These are phyloP conservation scores for Tetrahymena malaccensis DNA, from an alignment of 73 alveolate species.

Conservation along the genomic window DNA sequence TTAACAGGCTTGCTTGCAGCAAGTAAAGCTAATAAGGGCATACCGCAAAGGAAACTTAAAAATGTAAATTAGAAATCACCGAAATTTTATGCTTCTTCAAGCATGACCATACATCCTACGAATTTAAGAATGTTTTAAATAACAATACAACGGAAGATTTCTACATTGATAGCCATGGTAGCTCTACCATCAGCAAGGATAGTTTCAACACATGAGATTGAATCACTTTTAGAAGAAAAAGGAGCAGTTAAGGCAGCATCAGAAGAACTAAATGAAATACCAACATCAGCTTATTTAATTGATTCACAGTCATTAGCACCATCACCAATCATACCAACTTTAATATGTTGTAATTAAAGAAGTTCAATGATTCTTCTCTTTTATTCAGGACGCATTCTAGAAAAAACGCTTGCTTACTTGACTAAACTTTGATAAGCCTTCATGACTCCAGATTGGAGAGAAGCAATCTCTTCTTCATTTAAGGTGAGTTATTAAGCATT, in stretches of 20 bases:
- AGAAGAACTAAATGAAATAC: constrained; percentile 25
- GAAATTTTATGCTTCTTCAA: background rate
- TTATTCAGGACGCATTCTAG: constrained; percentile 30
- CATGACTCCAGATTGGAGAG: background rate
- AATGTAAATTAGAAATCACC: background rate
- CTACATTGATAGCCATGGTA: constrained; percentile 11
- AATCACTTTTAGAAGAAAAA: constrained; percentile 12
- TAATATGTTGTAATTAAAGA: background rate
- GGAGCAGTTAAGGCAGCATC: constrained; percentile 46
- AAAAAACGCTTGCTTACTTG: constrained; percentile 17
- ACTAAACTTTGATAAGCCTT: background rate
- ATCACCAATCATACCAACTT: constrained; percentile 40
- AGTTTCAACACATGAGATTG: constrained; percentile 1
- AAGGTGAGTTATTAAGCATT: background rate
- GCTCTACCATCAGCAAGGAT: constrained; percentile 35
- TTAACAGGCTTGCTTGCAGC: background rate
- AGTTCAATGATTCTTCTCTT: constrained; percentile 13
- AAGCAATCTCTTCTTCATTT: background rate
- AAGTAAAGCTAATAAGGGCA: background rate
- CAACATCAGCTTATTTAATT: constrained; percentile 27
- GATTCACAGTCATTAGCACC: constrained; percentile 51
- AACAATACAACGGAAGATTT: background rate
- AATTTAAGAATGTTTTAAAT: background rate
- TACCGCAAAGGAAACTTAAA: background rate
- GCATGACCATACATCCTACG: background rate